Evolutionary conservation across 768 basidiomycete genomes (phyloP).

Genomic region (Tulasnella sp.): DNA sequence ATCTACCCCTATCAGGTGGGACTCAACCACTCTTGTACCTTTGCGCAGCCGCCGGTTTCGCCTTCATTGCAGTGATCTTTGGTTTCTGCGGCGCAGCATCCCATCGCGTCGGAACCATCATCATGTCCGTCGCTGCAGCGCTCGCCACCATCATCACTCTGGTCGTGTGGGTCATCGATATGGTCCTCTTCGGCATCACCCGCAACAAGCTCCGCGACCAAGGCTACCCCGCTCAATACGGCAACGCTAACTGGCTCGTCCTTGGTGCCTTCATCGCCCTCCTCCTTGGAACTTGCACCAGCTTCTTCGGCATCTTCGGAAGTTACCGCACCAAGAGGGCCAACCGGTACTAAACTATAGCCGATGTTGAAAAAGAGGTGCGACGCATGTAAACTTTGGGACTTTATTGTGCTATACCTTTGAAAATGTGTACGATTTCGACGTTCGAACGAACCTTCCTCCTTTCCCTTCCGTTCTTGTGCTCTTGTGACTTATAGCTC

Average conservation of each 20-base stretch:
- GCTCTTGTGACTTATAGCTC: constrained; percentile 4
- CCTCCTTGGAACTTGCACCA: constrained; percentile 65
- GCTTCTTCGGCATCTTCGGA: constrained; percentile 68
- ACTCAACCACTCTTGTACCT: neutral
- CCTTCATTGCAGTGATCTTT: constrained; percentile 67
- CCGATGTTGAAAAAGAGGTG: neutral
- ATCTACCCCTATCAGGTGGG: constrained; percentile 23
- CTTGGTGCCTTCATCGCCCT: constrained; percentile 73
- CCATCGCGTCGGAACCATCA: constrained; percentile 70
- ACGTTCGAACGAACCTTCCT: constrained; percentile 2
- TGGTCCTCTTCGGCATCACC: constrained; percentile 76
- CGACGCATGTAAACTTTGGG: neutral
- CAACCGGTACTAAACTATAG: neutral
- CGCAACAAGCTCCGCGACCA: constrained; percentile 58
- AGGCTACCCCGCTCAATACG: constrained; percentile 55
- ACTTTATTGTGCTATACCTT: neutral
- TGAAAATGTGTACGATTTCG: constrained; percentile 14
- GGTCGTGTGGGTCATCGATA: constrained; percentile 74
- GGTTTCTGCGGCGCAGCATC: constrained; percentile 68
- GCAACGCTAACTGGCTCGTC: constrained; percentile 83
- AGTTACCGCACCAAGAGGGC: constrained; percentile 48
- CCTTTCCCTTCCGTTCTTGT: neutral
- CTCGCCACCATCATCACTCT: constrained; percentile 70
- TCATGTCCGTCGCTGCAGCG: constrained; percentile 71
- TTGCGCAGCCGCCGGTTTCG: constrained; percentile 59